Base-by-base conservation (phyloP, 1,139 yeast species). In the Taphrina communis region DNA sequence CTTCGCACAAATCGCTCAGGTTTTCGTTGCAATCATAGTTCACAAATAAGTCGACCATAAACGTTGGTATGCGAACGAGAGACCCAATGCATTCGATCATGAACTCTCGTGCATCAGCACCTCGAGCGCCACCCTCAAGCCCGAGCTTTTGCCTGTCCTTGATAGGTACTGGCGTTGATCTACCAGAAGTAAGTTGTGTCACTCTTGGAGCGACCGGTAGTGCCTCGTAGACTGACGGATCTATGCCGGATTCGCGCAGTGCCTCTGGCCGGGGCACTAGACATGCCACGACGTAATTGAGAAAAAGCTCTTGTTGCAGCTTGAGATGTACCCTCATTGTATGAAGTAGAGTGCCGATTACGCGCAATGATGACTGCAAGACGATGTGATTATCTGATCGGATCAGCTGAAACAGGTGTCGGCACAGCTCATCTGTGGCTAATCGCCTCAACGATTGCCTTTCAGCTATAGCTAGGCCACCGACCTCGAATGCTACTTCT, bases 21-120 rank as follows among this genome's bases (percentile, higher is more conserved):
- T 92, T 96, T 73, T 92, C 88, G 75, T 92, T 95, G 78, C 98
- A 94, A 78, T 95, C 99, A 76, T 87, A 95, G 70, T 88, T 88
- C 68, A 90, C 87, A 76, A 89, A 94, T 53, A 92, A 78, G 62
- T 86, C 84, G 12, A 93, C 85, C 77, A 93, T 92, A 71, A 91
- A 88, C 3, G 85, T 80, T 0, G 97, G 95, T 0, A 90, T 86
- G 71, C 97, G 85, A 4, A 91, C 85, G 65, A 94, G 79, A 60
- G 91, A 85, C 8, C 97, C 88, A 3, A 94, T 80, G 17, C 94
- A 87, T 77, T 95, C 99, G 55, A 93, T 84, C 74, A 95, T 82
- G 73, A 90, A 82, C 76, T 94, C 99, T 73, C 94, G 88, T 1
- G 87, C 81, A 70, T 84, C 82, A 42, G 85, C 80, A 55, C 83